These are phyloP conservation scores for Penicillium bialowiezense DNA, from an alignment of 495 filamentous ascomycete genomes.

Conservation along the genomic window DNA sequence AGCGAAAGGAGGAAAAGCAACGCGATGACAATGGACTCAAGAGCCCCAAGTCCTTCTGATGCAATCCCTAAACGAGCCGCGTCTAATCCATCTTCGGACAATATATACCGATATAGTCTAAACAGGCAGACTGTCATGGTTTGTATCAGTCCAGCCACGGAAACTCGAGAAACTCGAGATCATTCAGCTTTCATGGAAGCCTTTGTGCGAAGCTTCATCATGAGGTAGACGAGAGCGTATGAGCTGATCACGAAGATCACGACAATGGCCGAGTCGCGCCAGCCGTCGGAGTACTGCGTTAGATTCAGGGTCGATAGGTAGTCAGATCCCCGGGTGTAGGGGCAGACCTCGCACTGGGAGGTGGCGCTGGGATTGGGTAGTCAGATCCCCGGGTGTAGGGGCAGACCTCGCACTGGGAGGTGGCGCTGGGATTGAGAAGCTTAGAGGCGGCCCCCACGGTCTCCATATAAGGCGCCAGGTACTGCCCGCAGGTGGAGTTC, in stretches of 20 bases:
- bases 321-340: slow-evolving; percentile 31
- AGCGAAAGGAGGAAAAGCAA: no score
- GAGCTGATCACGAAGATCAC: slow-evolving; percentile 31
- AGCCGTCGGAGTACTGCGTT: slow-evolving; percentile 35
- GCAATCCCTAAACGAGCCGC: no score
- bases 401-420: slow-evolving; percentile 56
- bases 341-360: slow-evolving; percentile 55
- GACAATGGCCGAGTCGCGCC: slow-evolving; percentile 39
- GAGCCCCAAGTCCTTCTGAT: no score
- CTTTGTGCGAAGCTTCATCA: slow-evolving; percentile 40
- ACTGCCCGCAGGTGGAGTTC: slow-evolving; percentile 51
- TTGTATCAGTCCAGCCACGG: no score
- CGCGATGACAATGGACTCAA: no score
- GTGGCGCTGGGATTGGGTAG: slow-evolving; percentile 28
- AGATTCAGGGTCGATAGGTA: slow-evolving; percentile 35
- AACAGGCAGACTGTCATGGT: no score
- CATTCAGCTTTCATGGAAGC: slow-evolving; percentile 28
- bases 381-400: slow-evolving; percentile 32
- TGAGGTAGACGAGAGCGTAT: slow-evolving; percentile 41
- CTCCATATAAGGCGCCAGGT: slow-evolving; percentile 48
- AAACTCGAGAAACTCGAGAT: no score
- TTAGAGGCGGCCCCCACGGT: slow-evolving; percentile 41
- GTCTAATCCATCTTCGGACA: no score
- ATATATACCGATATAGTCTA: no score
- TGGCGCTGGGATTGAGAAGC: slow-evolving; percentile 48